Base-by-base conservation (phyloP, 352 stramenopile species). In the Phytophthora foliorum region DNA sequence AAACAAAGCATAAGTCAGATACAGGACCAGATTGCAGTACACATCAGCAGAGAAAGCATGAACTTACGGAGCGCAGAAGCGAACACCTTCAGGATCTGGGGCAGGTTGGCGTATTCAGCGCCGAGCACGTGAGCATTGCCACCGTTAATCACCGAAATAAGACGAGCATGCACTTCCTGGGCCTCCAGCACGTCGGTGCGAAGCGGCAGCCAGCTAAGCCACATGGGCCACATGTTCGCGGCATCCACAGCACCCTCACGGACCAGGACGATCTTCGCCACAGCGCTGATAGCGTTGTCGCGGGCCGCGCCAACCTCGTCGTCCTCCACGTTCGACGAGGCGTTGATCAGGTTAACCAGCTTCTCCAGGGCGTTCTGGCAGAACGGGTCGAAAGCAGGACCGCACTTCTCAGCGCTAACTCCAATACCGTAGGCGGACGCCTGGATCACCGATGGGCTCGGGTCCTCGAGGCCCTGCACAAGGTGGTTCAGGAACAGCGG, bases 191-290 rank as follows among this genome's bases (percentile, higher is more conserved):
- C 84, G 56, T 96, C 88, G 31, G 83, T 93, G 53, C 74, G 82
- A 51, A 96, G 73, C 63, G 88, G 88, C 54, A 96, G 71, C 82
- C 88, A 96, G 72, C 79, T 81, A 65, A 96, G 85, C 88, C 88
- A 96, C 60, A 82, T 66, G 5, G 75, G 31, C 85, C 88, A 93
- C 50, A 94, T 63, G 72, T 82, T 83, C 50, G 79, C 63, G n/a
- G 63, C 75, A 53, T 94, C 84, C 19, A 94, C 79, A 31, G 72
- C 65, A 50, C 64, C 54, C n/a, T 91, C 77, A n/a, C 81, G 79
- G 29, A 69, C 65, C 14, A 91, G 58, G 13, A 82, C 77, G 52
- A 96, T 93, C 76, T 96, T 96, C 57, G 82, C 72, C n/a, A 96
- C 84, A 9, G 88, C 85, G 59, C 85, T 94, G 41, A 94, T 80